Evolutionary conservation across 441 rosid genomes (phyloP).

Genomic region (Breynia disticha): DNA sequence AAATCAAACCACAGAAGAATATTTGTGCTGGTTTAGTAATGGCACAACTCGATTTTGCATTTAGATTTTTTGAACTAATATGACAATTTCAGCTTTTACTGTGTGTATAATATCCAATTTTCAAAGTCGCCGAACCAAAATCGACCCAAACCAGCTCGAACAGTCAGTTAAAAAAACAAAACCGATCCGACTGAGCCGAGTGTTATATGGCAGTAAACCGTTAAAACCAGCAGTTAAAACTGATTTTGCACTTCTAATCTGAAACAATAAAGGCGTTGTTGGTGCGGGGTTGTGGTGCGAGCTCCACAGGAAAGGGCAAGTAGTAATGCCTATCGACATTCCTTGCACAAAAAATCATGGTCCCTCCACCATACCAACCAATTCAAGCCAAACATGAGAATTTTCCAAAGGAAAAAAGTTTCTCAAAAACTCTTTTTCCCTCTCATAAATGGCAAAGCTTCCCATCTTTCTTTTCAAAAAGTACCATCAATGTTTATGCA

Average conservation of each 20-base stretch:
- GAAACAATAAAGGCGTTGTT: constrained; percentile 18
- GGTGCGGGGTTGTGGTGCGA: constrained; percentile 17
- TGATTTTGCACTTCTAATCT: constrained; percentile 1
- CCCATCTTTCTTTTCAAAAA: constrained; percentile 25
- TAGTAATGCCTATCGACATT: constrained; percentile 21
- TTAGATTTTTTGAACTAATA: no score
- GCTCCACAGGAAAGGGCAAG: constrained; percentile 1
- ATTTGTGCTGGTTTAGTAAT: no score
- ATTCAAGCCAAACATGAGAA: constrained; percentile 25
- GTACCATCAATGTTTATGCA: constrained; percentile 19
- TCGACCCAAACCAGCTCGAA: no score
- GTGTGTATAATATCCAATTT: no score
- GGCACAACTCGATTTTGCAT: no score
- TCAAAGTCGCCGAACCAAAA: no score
- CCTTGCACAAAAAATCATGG: constrained; percentile 26
- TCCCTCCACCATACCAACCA: constrained; percentile 29
- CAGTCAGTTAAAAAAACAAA: no score
- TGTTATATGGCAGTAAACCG: no score
- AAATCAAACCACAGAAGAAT: no score
- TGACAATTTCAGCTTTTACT: no score
- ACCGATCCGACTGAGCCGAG: no score
- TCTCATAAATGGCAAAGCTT: constrained; percentile 24
- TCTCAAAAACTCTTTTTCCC: constrained; percentile 7
- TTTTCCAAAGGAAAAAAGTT: constrained; percentile 6
- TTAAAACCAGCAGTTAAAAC: no score